Base-by-base conservation (phyloP, 495 filamentous ascomycete genomes). In the Paragyromitra xinjiangensis region DNA sequence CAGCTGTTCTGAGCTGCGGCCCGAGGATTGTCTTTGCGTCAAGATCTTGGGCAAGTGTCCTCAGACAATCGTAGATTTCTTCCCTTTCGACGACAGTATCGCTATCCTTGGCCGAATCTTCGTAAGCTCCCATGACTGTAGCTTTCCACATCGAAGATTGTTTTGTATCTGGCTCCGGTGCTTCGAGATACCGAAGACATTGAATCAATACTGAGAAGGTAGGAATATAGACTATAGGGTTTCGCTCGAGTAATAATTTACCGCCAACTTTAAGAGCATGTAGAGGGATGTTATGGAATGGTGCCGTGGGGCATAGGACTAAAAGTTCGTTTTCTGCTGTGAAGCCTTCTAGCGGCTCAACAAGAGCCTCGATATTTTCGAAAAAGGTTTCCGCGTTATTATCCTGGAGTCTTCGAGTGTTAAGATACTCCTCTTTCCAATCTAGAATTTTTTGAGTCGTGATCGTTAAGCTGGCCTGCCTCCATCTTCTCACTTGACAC, bases 291-390 rank as follows among this genome's bases (percentile, higher is more conserved):
- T 71, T 66, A 29, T 71, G 50, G 1, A 75, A 50, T 4, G 69
- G 7, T 6, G 50, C 26, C 9, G 66, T 72, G 11, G 72, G 72
- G 2, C 48, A 75, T 12, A 75, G 7, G 39, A 75, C 44, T 14
- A 75, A 11, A 24, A 75, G 65, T 12, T 75, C 72, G 55, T 63
- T 62, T 56, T 69, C 64, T 3, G 50, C 29, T 1, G 64, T 75
- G 48, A 37, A 71, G 26, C 51, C 24, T 6, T 19, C 39, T 2
- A 75, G 53, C 55, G 12, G 22, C 12, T 16, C 66, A 8, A 75
- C 72, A 0, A 75, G 42, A 16, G 42, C 42, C 42, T 2, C 42
- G 1, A 44, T 8, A 3, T 44, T 44, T 44, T 44, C 42, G 8
- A 44, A 44, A 44, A 9, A 44, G 8, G 12, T 1, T 44, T 44